These are phyloP conservation scores for Rhizopus delemar DNA, from an alignment of 371 early-diverging fungal species.

Conservation along the genomic window DNA sequence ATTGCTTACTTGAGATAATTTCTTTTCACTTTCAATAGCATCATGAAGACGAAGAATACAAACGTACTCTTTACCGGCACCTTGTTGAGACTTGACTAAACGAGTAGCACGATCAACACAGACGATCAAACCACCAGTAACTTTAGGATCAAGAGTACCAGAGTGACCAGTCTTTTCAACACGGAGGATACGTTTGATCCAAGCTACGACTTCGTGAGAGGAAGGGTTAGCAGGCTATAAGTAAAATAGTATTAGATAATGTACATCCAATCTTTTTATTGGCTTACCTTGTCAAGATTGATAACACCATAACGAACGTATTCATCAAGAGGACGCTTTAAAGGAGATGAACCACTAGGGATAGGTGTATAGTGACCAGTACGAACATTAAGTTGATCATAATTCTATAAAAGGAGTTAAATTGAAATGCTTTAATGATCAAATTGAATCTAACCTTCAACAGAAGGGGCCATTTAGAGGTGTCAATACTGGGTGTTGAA, in stretches of 20 bases:
- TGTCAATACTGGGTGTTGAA: conserved; percentile 81
- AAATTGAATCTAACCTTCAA: conserved; percentile 70
- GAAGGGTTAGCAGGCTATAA: conserved; percentile 98
- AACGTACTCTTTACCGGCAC: conserved; percentile 99
- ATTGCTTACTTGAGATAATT: conserved; percentile 65
- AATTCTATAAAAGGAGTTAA: conserved; percentile 66
- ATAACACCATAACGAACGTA: conserved; percentile 98
- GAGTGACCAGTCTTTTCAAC: conserved; percentile 99
- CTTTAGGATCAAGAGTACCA: conserved; percentile 99
- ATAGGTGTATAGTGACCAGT: conserved; percentile 98
- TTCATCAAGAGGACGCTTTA: conserved; percentile 90
- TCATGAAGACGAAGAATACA: conserved; percentile 96
- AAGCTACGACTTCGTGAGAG: conserved; percentile 99
- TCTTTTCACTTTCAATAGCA: conserved; percentile 85
- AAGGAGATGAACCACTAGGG: conserved; percentile 93
- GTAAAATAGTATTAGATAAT: conserved; percentile 44
- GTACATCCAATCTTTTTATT: not conserved
- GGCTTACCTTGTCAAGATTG: conserved; percentile 74
- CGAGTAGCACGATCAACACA: conserved; percentile 99
- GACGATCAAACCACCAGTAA: conserved; percentile 99
- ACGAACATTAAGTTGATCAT: conserved; percentile 97
- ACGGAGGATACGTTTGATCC: conserved; percentile 98
- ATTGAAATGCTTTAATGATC: not conserved
- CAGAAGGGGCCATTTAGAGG: conserved; percentile 94
- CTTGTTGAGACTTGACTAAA: conserved; percentile 98